A percentile compares a stretch with the other conserved stretches of the same genome.
Evolutionary conservation across 768 basidiomycete genomes (phyloP).

Genomic region (Coprinopsis strossmayeri): DNA sequence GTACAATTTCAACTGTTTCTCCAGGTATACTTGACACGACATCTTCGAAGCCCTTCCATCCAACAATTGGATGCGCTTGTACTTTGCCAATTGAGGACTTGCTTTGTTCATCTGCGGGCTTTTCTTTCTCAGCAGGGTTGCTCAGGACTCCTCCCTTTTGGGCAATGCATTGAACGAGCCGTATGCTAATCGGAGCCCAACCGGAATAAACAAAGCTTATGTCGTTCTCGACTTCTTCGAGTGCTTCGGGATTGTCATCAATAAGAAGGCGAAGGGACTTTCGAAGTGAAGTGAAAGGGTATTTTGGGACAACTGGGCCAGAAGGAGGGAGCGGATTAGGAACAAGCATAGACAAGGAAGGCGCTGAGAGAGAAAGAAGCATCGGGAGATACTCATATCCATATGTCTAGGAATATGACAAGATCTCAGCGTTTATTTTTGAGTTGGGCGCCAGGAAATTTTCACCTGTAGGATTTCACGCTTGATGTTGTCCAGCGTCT

Average conservation of each 20-base stretch:
- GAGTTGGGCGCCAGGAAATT: slow-evolving; percentile 11
- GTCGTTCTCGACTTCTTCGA: slow-evolving; percentile 86
- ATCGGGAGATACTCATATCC: slow-evolving; percentile 69
- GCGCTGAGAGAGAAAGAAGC: slow-evolving; percentile 55
- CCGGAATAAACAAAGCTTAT: slow-evolving; percentile 96
- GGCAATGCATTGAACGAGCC: slow-evolving; percentile 88
- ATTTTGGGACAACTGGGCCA: slow-evolving; percentile 42
- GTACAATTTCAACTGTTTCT: slow-evolving; percentile 73
- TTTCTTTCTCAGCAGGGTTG: slow-evolving; percentile 64
- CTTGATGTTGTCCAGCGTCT: slow-evolving; percentile 81
- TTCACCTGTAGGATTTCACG: slow-evolving; percentile 80
- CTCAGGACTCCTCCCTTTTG: slow-evolving; percentile 88
- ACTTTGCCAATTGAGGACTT: slow-evolving; percentile 42
- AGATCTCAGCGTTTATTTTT: slow-evolving; percentile 10
- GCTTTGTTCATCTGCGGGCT: slow-evolving; percentile 27
- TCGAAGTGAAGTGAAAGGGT: slow-evolving; percentile 66
- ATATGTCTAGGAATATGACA: slow-evolving; percentile 53
- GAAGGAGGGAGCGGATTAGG: slow-evolving; percentile 62
- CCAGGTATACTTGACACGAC: slow-evolving; percentile 78
- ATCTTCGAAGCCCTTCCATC: slow-evolving; percentile 98
- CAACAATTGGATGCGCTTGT: slow-evolving; percentile 86
- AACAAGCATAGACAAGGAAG: slow-evolving; percentile 61
- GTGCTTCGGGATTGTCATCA: slow-evolving; percentile 72
- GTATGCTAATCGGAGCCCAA: slow-evolving; percentile 88
- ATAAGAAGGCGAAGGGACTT: slow-evolving; percentile 89